Evolutionary conservation across 2,329 filamentous ascomycete species (phyloP).

Genomic region (Aspergillus sp.): DNA sequence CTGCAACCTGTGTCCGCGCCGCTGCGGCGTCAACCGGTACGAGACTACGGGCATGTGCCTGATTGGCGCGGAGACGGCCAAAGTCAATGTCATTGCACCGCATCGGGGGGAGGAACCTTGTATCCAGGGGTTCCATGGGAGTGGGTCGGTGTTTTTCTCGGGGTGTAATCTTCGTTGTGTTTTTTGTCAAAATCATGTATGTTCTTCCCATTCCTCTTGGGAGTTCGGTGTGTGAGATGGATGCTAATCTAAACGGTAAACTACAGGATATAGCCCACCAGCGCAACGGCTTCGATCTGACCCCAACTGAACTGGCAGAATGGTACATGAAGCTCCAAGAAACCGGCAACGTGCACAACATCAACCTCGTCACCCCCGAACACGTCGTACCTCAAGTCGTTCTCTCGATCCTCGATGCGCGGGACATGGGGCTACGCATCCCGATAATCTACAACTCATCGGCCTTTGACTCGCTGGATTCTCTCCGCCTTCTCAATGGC

Average conservation of each 20-base stretch:
- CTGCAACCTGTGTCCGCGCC: slow-evolving; percentile 79
- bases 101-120: slow-evolving; percentile 87
- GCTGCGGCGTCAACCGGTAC: slow-evolving; percentile 80
- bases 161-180: slow-evolving; percentile 77
- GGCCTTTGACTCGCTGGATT: slow-evolving; percentile 76
- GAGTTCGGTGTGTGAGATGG: background rate
- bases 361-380: slow-evolving; percentile 85
- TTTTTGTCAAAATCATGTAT: slow-evolving; percentile 72
- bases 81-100: slow-evolving; percentile 82
- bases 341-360: slow-evolving; percentile 82
- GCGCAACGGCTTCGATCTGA: slow-evolving; percentile 78
- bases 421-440: slow-evolving; percentile 69
- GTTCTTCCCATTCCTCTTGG: slow-evolving; percentile 4
- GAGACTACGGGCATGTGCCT: slow-evolving; percentile 78
- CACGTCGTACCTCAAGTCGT: slow-evolving; percentile 85
- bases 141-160: slow-evolving; percentile 79
- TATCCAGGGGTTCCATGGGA: slow-evolving; percentile 80
- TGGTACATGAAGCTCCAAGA: slow-evolving; percentile 85
- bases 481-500: slow-evolving; percentile 73
- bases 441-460: slow-evolving; percentile 87
- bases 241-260: no score
- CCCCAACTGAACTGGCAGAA: slow-evolving; percentile 75
- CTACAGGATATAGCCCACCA: slow-evolving; percentile 74
- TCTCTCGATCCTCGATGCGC: slow-evolving; percentile 73
- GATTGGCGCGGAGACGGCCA: slow-evolving; percentile 72